phyloP scores from a whole-genome alignment of 768 basidiomycete species.

The Thelephora aurantiotincta region DNA sequence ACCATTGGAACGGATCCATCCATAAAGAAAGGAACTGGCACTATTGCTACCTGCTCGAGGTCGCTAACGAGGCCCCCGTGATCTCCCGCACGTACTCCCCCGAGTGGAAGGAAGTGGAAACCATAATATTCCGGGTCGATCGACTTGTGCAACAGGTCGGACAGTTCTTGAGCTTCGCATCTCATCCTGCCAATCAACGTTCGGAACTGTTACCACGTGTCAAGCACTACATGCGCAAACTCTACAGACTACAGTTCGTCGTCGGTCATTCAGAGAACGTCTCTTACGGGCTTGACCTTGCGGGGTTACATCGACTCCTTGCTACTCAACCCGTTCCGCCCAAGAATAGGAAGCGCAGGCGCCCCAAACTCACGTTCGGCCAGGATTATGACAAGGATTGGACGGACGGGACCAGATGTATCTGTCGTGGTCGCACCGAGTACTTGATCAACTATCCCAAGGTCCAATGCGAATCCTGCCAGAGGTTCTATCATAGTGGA shows the following conservation, averaged over 20 bases:
- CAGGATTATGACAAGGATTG: constrained; percentile 67
- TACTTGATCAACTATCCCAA: constrained; percentile 47
- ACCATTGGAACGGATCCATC: constrained; percentile 82
- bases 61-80: constrained; percentile 62
- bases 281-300: constrained; percentile 72
- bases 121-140: constrained; percentile 69
- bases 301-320: constrained; percentile 69
- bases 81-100: constrained; percentile 67
- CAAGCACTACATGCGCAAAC: constrained; percentile 82
- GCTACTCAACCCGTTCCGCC: constrained; percentile 45
- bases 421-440: constrained; percentile 56
- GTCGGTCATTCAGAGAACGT: constrained; percentile 71
- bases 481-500: constrained; percentile 51
- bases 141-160: constrained; percentile 63
- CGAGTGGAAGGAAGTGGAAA: constrained; percentile 68
- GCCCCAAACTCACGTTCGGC: constrained; percentile 57
- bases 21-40: constrained; percentile 76
- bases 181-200: constrained; percentile 57
- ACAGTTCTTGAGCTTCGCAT: constrained; percentile 64
- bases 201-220: constrained; percentile 69
- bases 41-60: constrained; percentile 63
- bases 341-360: constrained; percentile 40
- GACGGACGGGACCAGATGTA: constrained; percentile 64
- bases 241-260: constrained; percentile 83
- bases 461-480: constrained; percentile 56